Conservation (phyloP, 164 flowering plant species). For the Aristolochia fimbriata region DNA sequence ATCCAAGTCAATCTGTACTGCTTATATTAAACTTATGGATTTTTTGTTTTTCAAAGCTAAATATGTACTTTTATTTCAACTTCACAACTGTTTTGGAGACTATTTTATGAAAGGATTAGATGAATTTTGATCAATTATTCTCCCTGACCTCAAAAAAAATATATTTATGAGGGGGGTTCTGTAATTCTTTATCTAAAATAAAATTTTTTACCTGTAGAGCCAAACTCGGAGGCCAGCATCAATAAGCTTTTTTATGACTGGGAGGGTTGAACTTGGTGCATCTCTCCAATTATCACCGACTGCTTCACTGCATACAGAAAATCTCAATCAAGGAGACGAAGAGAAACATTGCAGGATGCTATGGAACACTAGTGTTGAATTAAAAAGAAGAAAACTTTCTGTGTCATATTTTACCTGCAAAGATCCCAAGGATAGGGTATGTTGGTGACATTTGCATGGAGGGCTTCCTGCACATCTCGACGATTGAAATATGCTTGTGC, state of each 20-base stretch:
- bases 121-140: background rate
- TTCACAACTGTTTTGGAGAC: background rate
- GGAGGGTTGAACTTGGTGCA: conserved; percentile 22
- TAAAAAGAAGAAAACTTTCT: background rate
- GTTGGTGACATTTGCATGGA: conserved; percentile 30
- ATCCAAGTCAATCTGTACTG: background rate
- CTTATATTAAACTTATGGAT: background rate
- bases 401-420: conserved; percentile 34
- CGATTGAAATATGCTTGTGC: conserved; percentile 43
- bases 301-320: too few species aligned
- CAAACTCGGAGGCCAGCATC: conserved; percentile 48
- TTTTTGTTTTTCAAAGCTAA: background rate
- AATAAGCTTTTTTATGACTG: conserved; percentile 41
- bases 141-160: background rate
- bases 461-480: conserved; percentile 35
- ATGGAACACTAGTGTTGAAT: background rate
- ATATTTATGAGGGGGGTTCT: background rate
- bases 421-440: conserved; percentile 22
- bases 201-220: conserved; percentile 48
- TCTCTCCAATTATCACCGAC: background rate
- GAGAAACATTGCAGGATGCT: background rate
- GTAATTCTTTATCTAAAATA: background rate
- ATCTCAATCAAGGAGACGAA: too few species aligned
- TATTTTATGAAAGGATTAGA: background rate
- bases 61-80: background rate